These are phyloP conservation scores for Ophiostoma piceae DNA, from an alignment of 2,329 filamentous ascomycete species.

Conservation along the genomic window DNA sequence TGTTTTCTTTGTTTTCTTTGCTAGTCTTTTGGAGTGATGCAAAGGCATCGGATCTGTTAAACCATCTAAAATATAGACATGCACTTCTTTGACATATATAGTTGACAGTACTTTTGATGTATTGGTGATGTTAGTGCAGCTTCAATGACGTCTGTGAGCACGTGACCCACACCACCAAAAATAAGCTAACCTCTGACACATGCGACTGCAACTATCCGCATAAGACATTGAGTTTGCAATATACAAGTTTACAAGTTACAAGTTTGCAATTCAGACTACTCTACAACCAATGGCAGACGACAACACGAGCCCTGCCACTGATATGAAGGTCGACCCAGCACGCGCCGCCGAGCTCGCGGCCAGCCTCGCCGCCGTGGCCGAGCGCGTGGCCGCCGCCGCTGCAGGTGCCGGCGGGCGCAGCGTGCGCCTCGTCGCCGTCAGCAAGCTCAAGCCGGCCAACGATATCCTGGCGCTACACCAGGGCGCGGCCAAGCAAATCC, in stretches of 20 bases:
- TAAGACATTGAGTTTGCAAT: too few species aligned
- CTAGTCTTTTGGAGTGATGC: not conserved
- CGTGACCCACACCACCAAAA: not conserved
- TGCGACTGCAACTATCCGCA: not conserved
- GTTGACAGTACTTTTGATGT: not conserved
- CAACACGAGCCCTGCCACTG: conserved; percentile 24
- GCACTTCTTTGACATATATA: not conserved
- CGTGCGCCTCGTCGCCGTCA: conserved; percentile 88
- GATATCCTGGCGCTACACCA: conserved; percentile 82
- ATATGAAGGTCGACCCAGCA: conserved; percentile 58
- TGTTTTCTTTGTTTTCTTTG: conserved; percentile 5
- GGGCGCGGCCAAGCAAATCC: conserved; percentile 51
- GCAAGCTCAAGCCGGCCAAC: conserved; percentile 88
- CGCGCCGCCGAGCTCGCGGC: conserved; percentile 58
- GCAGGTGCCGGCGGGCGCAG: conserved; percentile 20
- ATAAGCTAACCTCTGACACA: not conserved
- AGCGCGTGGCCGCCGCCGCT: conserved; percentile 49
- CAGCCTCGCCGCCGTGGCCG: conserved; percentile 56
- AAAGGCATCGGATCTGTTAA: not conserved
- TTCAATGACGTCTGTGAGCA: conserved; percentile 13
- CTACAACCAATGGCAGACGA: conserved; percentile 17
- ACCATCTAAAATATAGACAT: not conserved
- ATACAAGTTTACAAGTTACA: too few species aligned
- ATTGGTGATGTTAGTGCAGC: not conserved
- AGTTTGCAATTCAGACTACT: not conserved